A percentile compares a stretch with the other conserved stretches of the same genome.
phyloP scores from a whole-genome alignment of 805 yeast species.

The Wickerhamiella kurtzmanii region DNA sequence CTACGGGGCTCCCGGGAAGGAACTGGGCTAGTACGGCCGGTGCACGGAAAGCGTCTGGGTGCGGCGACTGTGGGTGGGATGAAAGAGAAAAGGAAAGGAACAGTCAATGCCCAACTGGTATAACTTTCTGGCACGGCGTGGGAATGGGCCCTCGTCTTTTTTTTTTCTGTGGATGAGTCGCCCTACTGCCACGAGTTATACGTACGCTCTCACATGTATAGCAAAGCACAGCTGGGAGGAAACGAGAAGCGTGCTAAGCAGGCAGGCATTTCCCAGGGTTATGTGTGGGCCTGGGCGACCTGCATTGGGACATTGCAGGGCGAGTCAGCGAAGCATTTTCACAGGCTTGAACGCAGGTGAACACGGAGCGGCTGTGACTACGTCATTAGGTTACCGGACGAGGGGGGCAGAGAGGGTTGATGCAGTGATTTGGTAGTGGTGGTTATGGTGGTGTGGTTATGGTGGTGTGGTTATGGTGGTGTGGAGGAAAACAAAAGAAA shows the following conservation, averaged over 20 bases:
- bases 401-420: not conserved
- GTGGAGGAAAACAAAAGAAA: no score
- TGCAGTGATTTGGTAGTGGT: not conserved
- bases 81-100: no score
- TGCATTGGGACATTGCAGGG: not conserved
- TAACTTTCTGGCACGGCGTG: no score
- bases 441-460: not conserved
- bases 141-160: not conserved
- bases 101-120: no score
- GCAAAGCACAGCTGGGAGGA: not conserved
- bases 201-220: not conserved
- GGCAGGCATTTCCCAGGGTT: no score
- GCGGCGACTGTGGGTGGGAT: no score
- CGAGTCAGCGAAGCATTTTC: not conserved
- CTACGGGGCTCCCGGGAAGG: no score
- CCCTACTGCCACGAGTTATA: no score
- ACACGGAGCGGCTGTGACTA: not conserved
- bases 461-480: not conserved
- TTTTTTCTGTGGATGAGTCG: not conserved
- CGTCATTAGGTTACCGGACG: not conserved
- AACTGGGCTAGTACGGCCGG: no score
- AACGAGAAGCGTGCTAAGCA: not conserved
- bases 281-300: not conserved
- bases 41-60: no score
- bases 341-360: no score